Conservation (phyloP, 1,284 basidiomycete species). For the Thecaphora thlaspeos region DNA sequence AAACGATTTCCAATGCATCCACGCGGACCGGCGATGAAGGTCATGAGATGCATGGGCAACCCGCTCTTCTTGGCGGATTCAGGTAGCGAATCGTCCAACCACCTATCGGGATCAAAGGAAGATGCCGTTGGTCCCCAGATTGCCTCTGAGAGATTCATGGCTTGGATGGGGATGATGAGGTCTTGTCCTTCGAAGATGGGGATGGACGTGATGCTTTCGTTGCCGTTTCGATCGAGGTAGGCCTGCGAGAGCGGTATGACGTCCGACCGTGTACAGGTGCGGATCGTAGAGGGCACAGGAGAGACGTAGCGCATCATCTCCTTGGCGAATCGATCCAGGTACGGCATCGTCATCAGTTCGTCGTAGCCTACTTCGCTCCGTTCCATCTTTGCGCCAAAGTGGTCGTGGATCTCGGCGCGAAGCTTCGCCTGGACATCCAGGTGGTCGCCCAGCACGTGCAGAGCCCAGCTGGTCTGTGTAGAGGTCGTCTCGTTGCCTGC, state of each 20-base stretch:
- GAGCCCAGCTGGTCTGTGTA: conserved; percentile 49
- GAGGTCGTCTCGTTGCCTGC: conserved; percentile 55
- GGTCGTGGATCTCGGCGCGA: conserved; percentile 42
- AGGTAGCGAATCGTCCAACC: conserved; percentile 31
- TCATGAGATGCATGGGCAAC: conserved; percentile 36
- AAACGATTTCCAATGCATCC: conserved; percentile 51
- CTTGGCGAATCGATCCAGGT: conserved; percentile 46
- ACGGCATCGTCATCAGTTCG: conserved; percentile 37
- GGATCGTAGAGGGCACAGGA: conserved; percentile 40
- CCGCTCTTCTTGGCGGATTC: conserved; percentile 12
- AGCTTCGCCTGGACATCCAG: conserved; percentile 32
- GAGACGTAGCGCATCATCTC: conserved; percentile 39
- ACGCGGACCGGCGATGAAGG: conserved; percentile 48
- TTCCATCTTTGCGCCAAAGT: conserved; percentile 22
- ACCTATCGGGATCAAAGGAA: conserved; percentile 45
- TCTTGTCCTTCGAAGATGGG: conserved; percentile 36
- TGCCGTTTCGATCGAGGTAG: conserved; percentile 32
- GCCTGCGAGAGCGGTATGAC: conserved; percentile 42
- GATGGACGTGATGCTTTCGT: conserved; percentile 31
- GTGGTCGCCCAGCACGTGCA: conserved; percentile 34
- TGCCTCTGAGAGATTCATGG: conserved; percentile 21
- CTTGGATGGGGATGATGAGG: conserved; percentile 40
- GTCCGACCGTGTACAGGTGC: conserved; percentile 24
- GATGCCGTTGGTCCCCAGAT: conserved; percentile 47
- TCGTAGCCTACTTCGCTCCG: conserved; percentile 34